Conservation (phyloP, 352 stramenopile genomes). For the Plasmopara muralis region DNA sequence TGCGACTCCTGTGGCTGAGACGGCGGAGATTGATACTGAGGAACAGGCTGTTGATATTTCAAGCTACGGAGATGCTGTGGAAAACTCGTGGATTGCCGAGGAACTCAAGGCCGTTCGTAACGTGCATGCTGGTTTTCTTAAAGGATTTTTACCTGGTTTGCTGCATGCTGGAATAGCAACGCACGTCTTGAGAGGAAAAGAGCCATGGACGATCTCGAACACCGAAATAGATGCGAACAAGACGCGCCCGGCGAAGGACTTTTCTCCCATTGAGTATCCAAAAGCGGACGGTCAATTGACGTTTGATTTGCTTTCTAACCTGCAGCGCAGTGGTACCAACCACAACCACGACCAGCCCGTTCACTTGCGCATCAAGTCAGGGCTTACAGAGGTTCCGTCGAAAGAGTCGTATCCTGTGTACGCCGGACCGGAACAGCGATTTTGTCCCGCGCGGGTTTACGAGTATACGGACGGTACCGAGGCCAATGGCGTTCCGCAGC, state of each 20-base stretch:
- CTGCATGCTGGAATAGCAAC: conserved; percentile 91
- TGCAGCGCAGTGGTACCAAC: conserved; percentile 96
- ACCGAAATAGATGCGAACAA: conserved; percentile 86
- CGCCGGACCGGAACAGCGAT: conserved; percentile 94
- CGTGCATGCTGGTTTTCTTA: conserved; percentile 95
- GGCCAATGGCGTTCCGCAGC: conserved; percentile 78
- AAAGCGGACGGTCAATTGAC: conserved; percentile 95
- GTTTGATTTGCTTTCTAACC: conserved; percentile 98
- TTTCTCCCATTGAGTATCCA: conserved; percentile 92
- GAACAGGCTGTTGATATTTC: conserved; percentile 61
- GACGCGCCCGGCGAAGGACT: conserved; percentile 88
- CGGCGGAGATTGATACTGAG: conserved; percentile 62
- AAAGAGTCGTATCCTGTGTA: conserved; percentile 89
- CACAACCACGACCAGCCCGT: conserved; percentile 98
- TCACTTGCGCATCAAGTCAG: conserved; percentile 94
- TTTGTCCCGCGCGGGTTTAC: conserved; percentile 98
- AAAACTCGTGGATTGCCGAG: conserved; percentile 94
- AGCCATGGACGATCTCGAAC: conserved; percentile 94
- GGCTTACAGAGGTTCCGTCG: conserved; percentile 81
- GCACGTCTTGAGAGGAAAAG: conserved; percentile 91
- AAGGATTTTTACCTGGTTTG: conserved; percentile 89
- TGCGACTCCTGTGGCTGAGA: conserved; percentile 54
- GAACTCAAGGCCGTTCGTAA: conserved; percentile 98
- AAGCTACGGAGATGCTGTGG: conserved; percentile 84
- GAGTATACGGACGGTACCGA: conserved; percentile 95